Evolutionary conservation across 305 asterid species (phyloP), one percentile per base, ranked within the genome.

Genomic region (Fraxinus albicans): DNA sequence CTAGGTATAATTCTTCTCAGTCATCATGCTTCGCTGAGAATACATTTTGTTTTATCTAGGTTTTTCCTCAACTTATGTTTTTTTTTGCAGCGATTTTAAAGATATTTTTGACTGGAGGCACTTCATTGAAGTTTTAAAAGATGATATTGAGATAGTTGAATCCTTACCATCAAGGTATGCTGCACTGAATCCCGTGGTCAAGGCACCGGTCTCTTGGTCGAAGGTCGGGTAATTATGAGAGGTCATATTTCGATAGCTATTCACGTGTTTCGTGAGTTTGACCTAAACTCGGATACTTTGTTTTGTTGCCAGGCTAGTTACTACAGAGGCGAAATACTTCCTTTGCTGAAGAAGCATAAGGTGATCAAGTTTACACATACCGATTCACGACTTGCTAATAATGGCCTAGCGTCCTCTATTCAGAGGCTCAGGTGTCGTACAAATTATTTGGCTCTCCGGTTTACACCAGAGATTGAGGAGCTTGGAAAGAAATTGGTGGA

Each of bases 151-250:
- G 89, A 93, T 95, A 36, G 90, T 93, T 13, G 98, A 95, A n/a
- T 85, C 90, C 35, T 81, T 95, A 86, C 99, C 99, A 4, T 42
- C 89, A 9, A 78, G 85, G 73, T 91, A 87, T 81, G 88, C 92
- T 74, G 58, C 77, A 42, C 8, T 87, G 84, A 87, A 81, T 83
- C 89, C 92, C 35, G 42, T 65, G 53, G 50, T n/a, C 63, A 91
- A 87, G 86, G 97, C 97, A 21, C 99, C 99, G 0, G 83, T 92
- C 19, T 95, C 98, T 31, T 95, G 99, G 99, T 93, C 99, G 4
- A 95, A 92, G 99, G 99, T 95, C 3, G 10, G 85, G 74, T 67
- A 23, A n/a, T 72, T 9, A 27, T 3, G 29, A 29, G 1, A 47
- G 76, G 29, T 2, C 3, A 6, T 4, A n/a, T 6, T 15, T 76